Percentiles rank a stretch among this genome's conserved stretches.
Conservation (phyloP, 345 rosid genomes). For the Melaleuca alternifolia region DNA sequence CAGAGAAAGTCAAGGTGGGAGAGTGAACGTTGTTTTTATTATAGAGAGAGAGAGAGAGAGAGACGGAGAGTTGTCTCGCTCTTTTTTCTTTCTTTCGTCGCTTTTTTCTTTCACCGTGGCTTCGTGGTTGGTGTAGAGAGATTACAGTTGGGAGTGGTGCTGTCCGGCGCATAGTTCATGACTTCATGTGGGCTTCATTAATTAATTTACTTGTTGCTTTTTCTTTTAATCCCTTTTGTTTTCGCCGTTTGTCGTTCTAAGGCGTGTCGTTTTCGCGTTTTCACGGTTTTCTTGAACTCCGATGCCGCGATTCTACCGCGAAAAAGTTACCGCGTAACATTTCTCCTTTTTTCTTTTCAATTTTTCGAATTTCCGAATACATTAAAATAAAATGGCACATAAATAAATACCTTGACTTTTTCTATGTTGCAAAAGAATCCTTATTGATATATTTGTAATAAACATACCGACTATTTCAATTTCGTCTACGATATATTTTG, state of each 20-base stretch:
- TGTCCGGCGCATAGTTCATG: background rate
- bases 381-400: background rate
- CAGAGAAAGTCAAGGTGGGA: background rate
- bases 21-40: background rate
- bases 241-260: background rate
- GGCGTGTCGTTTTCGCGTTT: background rate
- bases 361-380: background rate
- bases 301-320: background rate
- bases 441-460: too few relatives aligned
- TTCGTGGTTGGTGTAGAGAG: background rate
- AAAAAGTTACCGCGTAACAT: background rate
- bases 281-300: background rate
- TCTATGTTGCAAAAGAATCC: too few relatives aligned
- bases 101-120: background rate
- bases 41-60: background rate
- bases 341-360: background rate
- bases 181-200: background rate
- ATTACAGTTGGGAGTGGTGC: background rate
- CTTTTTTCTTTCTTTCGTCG: background rate
- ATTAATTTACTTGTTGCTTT: too few relatives aligned
- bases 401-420: too few relatives aligned
- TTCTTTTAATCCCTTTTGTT: background rate
- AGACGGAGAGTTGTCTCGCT: background rate
- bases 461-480: too few relatives aligned
- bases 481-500: too few relatives aligned